Conservation (phyloP, 371 early-diverging fungal genomes). For the Apophysomyces variabilis region DNA sequence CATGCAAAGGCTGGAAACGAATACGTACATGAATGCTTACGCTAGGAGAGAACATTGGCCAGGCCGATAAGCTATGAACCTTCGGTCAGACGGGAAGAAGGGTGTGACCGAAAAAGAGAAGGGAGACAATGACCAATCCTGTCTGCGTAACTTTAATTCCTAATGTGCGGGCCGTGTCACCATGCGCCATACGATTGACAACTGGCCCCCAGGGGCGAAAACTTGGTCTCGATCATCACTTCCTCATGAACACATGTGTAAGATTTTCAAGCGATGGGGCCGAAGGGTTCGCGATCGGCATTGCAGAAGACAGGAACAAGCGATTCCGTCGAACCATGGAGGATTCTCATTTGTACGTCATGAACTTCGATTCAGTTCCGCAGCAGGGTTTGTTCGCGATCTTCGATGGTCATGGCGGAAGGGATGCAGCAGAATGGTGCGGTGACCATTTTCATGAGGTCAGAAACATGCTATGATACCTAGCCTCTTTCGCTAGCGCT, state of each 20-base stretch:
- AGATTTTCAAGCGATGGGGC: conserved; percentile 13
- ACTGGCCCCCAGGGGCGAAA: conserved; percentile 2
- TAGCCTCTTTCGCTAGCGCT: too few relatives aligned
- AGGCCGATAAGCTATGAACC: too few relatives aligned
- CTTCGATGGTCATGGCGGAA: conserved; percentile 98
- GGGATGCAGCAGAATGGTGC: conserved; percentile 95
- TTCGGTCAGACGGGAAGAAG: too few relatives aligned
- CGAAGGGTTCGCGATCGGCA: conserved; percentile 63
- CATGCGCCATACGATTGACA: neutral
- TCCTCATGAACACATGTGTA: conserved; percentile 3
- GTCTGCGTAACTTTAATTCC: neutral
- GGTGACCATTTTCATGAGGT: conserved; percentile 89
- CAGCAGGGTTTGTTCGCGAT: conserved; percentile 94
- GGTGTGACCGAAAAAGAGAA: too few relatives aligned
- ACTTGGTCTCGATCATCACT: conserved; percentile 7
- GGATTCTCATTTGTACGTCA: conserved; percentile 87
- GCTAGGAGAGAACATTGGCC: too few relatives aligned
- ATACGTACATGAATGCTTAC: too few relatives aligned
- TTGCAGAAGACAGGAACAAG: conserved; percentile 88
- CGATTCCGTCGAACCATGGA: conserved; percentile 95
- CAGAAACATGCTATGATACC: neutral
- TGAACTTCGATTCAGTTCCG: conserved; percentile 77
- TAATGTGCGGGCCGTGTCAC: conserved; percentile 1
- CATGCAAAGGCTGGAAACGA: too few relatives aligned
- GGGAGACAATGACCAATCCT: too few relatives aligned